Evolutionary conservation across 2,329 filamentous ascomycete genomes (phyloP).

Genomic region (Calonectria honghensis): DNA sequence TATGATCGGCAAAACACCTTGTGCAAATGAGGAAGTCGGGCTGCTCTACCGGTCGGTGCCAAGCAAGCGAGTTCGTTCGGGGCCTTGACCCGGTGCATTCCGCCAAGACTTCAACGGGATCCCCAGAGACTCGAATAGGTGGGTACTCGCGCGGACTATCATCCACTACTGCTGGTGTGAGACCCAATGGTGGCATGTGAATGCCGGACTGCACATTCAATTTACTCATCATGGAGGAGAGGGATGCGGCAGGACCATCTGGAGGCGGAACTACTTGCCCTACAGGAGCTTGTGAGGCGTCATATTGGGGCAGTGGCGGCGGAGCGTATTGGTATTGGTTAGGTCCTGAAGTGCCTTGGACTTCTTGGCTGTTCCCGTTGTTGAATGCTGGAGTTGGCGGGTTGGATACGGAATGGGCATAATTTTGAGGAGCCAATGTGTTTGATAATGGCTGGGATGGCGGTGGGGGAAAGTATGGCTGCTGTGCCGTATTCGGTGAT

Average conservation of each 20-base stretch:
- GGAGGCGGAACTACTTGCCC: background rate
- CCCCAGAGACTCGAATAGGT: conserved; percentile 47
- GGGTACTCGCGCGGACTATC: conserved; percentile 38
- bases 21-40: conserved; percentile 63
- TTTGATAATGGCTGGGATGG: background rate
- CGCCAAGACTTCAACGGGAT: conserved; percentile 47
- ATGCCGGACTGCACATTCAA: conserved; percentile 37
- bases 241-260: conserved; percentile 25
- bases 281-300: background rate
- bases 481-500: background rate
- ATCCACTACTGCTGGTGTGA: background rate
- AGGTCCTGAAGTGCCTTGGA: background rate
- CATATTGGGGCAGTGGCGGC: background rate
- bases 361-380: background rate
- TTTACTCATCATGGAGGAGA: conserved; percentile 45
- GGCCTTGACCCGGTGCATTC: conserved; percentile 55
- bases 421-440: background rate
- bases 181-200: background rate
- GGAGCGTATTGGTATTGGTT: background rate
- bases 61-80: conserved; percentile 55
- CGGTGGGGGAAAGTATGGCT: background rate
- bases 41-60: conserved; percentile 55
- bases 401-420: background rate
- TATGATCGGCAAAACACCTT: conserved; percentile 62
- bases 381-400: background rate